These are phyloP conservation scores for Mortierella sp. DNA, from an alignment of 371 early-diverging fungal species.

Conservation along the genomic window DNA sequence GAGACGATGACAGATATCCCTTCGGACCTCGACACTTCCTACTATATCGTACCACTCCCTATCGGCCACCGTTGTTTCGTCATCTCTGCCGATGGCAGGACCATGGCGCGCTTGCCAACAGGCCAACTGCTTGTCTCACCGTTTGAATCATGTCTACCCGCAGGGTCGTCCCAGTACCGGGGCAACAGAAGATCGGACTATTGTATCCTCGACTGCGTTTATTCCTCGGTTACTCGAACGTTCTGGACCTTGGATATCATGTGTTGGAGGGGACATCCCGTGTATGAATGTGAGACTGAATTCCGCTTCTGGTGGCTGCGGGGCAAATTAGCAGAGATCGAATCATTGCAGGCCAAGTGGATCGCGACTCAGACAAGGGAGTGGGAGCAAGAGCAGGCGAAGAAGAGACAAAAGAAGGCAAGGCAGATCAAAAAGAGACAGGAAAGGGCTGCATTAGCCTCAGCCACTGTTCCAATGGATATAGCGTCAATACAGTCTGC, in stretches of 20 bases:
- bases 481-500: constrained; percentile 1
- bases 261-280: constrained; percentile 75
- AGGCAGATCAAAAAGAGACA: constrained; percentile 28
- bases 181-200: constrained; percentile 61
- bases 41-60: constrained; percentile 66
- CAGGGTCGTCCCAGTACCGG: constrained; percentile 60
- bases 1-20: constrained; percentile 68
- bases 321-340: constrained; percentile 65
- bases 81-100: constrained; percentile 63
- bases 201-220: constrained; percentile 73
- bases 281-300: constrained; percentile 72
- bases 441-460: constrained; percentile 32
- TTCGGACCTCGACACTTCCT: constrained; percentile 60
- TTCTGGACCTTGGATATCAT: constrained; percentile 73
- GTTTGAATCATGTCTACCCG: constrained; percentile 69
- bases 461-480: constrained; percentile 22
- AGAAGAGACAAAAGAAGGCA: constrained; percentile 28
- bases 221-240: constrained; percentile 64
- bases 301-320: constrained; percentile 75
- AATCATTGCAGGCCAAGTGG: constrained; percentile 50
- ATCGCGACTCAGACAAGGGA: constrained; percentile 32
- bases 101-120: constrained; percentile 46
- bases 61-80: constrained; percentile 72
- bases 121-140: constrained; percentile 54
- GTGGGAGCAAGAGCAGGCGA: constrained; percentile 28